Conservation (phyloP, 192 early-diverging fungal genomes). For the Hyaloraphidium curvatum region DNA sequence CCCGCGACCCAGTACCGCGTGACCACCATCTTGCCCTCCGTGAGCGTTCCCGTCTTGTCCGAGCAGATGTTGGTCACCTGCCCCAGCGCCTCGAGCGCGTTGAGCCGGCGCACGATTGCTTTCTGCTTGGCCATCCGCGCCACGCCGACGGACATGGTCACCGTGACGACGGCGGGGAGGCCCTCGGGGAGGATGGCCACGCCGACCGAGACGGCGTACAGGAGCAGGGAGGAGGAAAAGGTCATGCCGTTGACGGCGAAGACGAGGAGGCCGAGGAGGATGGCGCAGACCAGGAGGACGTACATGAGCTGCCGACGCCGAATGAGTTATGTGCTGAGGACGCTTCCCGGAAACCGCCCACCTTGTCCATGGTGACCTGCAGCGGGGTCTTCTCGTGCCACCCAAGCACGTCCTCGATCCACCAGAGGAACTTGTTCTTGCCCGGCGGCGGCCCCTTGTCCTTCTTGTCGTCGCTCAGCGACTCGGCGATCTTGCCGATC, state of each 20-base stretch:
- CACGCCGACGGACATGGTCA: conserved; percentile 2
- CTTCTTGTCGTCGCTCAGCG: conserved; percentile 18
- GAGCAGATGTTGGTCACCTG: conserved; percentile 49
- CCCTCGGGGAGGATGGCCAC: conserved; percentile 17
- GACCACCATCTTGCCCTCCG: conserved; percentile 87
- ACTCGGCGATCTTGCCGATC: conserved; percentile 50
- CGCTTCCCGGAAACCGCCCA: conserved; percentile 12
- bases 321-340: conserved; percentile 20
- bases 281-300: conserved; percentile 2
- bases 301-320: conserved; percentile 8
- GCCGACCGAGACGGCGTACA: conserved; percentile 9
- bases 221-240: background rate
- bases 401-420: too few species aligned
- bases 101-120: conserved; percentile 62
- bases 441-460: conserved; percentile 20
- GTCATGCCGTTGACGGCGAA: conserved; percentile 5
- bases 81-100: conserved; percentile 74
- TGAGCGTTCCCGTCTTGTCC: conserved; percentile 95
- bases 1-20: conserved; percentile 35
- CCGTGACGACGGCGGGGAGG: conserved; percentile 6
- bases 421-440: too few species aligned
- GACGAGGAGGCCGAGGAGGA: conserved; percentile 3
- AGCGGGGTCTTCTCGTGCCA: conserved; percentile 15
- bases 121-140: conserved; percentile 16
- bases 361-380: conserved; percentile 1